Base-by-base conservation (phyloP, 179 eudicot species). In the Silene vulgaris region DNA sequence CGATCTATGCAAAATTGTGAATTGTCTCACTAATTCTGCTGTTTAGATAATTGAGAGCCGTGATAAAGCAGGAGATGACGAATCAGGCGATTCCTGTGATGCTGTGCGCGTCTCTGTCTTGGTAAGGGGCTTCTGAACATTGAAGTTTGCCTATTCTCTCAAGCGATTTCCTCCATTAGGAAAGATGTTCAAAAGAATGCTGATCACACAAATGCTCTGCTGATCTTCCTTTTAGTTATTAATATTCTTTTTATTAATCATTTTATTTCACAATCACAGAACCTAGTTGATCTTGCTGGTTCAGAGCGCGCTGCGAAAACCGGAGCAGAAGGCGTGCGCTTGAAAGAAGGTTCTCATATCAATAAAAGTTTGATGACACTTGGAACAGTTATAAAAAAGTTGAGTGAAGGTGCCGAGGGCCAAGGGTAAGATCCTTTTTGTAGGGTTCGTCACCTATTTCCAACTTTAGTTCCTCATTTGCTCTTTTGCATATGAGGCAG, bases 281-380 rank as follows among this genome's bases (percentile, higher is more conserved):
- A 95, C 77, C 84, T 95, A 85, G 99, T 95, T 61, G 99, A 95
- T 86, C 97, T 92, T 78, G 99, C 99, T 88, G 99, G 99, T 54
- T 95, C 99, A 78, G 99, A 92, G 80, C 97, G 99, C 78, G 99
- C 96, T 67, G 95, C 97, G 16, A 95, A 95, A 85, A 95, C 99
- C 59, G 99, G 99, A 68, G 99, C 99, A 30, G 99, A 95, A 88
- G 99, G 99, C 72, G 97, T 90, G 74, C 99, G 97, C 64, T 78
- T 95, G 81, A 95, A 95, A 89, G 99, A 95, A 84, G 99, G 97
- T 28, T 95, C 99, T 32, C 99, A 95, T 83, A 95, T 95, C 37
- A 95, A 95, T 72, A 95, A 92, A 84, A 95, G 99, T 85, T 83
- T 95, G 83, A 86, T 95, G 97, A 95, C 97, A 9, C 91, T 95